Evolutionary conservation across 768 basidiomycete species (phyloP), one percentile per base, ranked within the genome.

Genomic region (Lactarius pseudohatsudake): DNA sequence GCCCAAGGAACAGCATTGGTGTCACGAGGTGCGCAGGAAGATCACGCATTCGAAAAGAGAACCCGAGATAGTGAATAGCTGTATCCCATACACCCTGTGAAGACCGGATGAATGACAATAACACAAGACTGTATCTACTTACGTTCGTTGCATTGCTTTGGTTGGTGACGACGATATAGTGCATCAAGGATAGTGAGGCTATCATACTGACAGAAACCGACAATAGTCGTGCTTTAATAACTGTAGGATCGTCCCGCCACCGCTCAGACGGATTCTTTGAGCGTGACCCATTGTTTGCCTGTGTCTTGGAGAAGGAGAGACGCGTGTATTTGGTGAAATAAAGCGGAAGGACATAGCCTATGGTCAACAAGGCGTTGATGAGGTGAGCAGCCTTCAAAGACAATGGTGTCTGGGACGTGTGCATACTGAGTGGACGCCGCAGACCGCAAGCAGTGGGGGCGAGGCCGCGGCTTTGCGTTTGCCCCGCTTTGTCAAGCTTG

Each of bases 161-260:
- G 38, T 74, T 55, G 20, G 57, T 55, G 72, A 74, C 78, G 63
- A 86, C 69, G 58, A 87, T 68, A 70, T 72, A 68, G 54, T 79
- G 82, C 8, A 94, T 81, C 1, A 81, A 75, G 6, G 74, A 71
- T 55, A 89, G 85, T 70, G 86, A 88, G 0, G 83, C 65, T 0
- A 84, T 50, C 1, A 91, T 92, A 53, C 89, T 88, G 32, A 84
- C 53, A 30, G 79, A 79, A 5, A 89, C 94, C 4, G 90, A 89
- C 18, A 80, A 72, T 61, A 97, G 77, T 26, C 96, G 82, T 6
- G 90, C 88, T n/a, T 82, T 81, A 67, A 98, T 94, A 6, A 96
- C 91, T 45, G 83, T 83, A 1, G 94, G 89, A 72, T 96, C 90
- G 74, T 98, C 90, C 68, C 96, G 82, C 84, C 85, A 87, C 26